Percentiles rank a stretch among this genome's conserved stretches.
phyloP scores from a whole-genome alignment of 139 green algal genomes.

The Zygnema cylindricum region DNA sequence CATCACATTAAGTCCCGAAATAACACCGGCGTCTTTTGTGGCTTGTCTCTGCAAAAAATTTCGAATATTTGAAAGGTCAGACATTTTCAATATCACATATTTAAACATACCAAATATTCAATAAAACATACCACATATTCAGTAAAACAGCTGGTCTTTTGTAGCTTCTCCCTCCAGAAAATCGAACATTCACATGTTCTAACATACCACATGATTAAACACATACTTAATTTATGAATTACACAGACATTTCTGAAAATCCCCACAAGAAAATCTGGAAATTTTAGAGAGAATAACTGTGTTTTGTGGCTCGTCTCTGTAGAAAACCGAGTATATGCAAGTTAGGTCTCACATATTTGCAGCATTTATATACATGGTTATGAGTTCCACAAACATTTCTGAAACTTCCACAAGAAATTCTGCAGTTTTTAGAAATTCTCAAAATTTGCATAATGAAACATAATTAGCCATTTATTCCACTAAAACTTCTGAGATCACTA shows the following conservation, averaged over 20 bases:
- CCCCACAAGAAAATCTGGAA: too few relatives aligned
- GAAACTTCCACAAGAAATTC: too few relatives aligned
- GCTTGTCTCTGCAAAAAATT: constrained; percentile 81
- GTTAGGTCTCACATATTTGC: too few relatives aligned
- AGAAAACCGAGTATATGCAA: too few relatives aligned
- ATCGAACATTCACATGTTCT: too few relatives aligned
- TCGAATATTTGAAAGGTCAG: neutral
- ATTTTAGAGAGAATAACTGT: too few relatives aligned
- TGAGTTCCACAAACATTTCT: too few relatives aligned
- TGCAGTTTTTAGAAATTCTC: too few relatives aligned
- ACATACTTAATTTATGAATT: neutral
- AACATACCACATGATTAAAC: too few relatives aligned
- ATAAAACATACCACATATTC: neutral
- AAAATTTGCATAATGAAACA: too few relatives aligned
- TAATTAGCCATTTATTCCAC: neutral
- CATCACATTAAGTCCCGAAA: constrained; percentile 71
- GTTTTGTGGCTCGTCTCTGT: neutral
- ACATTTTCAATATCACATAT: neutral
- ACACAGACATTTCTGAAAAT: neutral
- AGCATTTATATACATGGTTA: too few relatives aligned
- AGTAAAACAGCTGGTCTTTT: neutral
- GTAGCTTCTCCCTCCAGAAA: too few relatives aligned
- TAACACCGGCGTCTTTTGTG: constrained; percentile 69
- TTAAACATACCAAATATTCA: neutral
- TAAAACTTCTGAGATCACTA: neutral